These are phyloP conservation scores for Candida glaebosa DNA, from an alignment of 805 yeast genomes.

Conservation along the genomic window DNA sequence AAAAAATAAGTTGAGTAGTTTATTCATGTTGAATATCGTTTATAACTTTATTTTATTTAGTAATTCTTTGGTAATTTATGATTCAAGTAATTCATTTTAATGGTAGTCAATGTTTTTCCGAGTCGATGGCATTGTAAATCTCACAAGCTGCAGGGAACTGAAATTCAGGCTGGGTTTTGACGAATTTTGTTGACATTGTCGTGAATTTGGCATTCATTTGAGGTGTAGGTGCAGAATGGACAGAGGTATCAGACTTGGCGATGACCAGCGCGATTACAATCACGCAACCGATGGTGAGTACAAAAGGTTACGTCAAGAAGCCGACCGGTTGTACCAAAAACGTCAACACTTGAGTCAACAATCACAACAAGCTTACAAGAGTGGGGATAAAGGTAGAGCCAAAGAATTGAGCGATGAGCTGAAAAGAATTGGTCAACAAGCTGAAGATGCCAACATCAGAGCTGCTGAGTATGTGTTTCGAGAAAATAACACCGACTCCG, in stretches of 20 bases:
- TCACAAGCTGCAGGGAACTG: no score
- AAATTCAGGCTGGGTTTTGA: no score
- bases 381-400: conserved; percentile 73
- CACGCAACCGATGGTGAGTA: conserved; percentile 70
- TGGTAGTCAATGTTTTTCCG: no score
- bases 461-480: conserved; percentile 91
- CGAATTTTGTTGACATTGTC: background rate
- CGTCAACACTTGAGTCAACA: conserved; percentile 53
- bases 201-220: background rate
- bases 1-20: conserved; percentile 33
- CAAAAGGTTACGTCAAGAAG: conserved; percentile 58
- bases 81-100: background rate
- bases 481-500: conserved; percentile 86
- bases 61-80: background rate
- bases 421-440: conserved; percentile 53
- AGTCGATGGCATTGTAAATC: no score
- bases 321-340: conserved; percentile 62
- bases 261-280: conserved; percentile 52
- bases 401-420: conserved; percentile 69
- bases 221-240: conserved; percentile 9
- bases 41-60: background rate
- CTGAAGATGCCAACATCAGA: conserved; percentile 65
- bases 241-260: conserved; percentile 25
- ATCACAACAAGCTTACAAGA: conserved; percentile 73
- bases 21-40: background rate